Percentiles rank a stretch among this genome's conserved stretches.
Conservation (phyloP, 305 asterid genomes). For the Plantago lanceolata region DNA sequence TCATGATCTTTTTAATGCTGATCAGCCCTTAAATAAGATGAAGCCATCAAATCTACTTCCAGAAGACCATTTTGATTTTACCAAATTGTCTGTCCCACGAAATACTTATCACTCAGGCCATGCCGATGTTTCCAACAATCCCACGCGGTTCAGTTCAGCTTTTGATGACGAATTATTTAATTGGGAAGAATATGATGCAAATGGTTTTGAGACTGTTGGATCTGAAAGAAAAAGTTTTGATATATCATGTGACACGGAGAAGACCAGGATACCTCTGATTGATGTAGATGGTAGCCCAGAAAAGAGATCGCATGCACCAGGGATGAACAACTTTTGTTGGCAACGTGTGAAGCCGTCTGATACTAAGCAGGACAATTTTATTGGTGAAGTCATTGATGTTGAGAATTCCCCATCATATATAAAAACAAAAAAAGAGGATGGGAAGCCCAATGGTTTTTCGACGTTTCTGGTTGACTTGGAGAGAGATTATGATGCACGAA, state of each 20-base stretch:
- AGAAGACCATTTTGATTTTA: conserved; percentile 36
- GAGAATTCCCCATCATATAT: conserved; percentile 39
- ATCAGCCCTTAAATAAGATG: conserved; percentile 35
- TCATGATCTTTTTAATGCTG: conserved; percentile 29
- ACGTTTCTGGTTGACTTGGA: conserved; percentile 39
- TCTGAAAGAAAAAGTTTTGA: conserved; percentile 39
- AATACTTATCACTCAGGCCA: conserved; percentile 47
- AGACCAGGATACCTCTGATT: conserved; percentile 30
- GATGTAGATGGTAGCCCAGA: conserved; percentile 39
- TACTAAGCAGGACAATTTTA: conserved; percentile 37
- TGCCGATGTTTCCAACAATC: conserved; percentile 34
- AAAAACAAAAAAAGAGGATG: conserved; percentile 33
- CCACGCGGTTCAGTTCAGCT: conserved; percentile 41
- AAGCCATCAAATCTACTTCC: conserved; percentile 42
- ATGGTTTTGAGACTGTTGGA: conserved; percentile 22
- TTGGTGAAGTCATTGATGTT: conserved; percentile 73
- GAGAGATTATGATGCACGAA: conserved; percentile 39
- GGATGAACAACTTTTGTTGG: conserved; percentile 28
- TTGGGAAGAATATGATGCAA: conserved; percentile 34
- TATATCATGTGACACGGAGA: conserved; percentile 35
- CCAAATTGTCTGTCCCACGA: conserved; percentile 34
- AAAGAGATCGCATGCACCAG: conserved; percentile 34
- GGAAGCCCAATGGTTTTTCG: conserved; percentile 36
- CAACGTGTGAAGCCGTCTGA: conserved; percentile 36
- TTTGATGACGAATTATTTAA: conserved; percentile 35